These are phyloP conservation scores for Funneliformis mosseae DNA, from an alignment of 192 early-diverging fungal species.

Conservation along the genomic window DNA sequence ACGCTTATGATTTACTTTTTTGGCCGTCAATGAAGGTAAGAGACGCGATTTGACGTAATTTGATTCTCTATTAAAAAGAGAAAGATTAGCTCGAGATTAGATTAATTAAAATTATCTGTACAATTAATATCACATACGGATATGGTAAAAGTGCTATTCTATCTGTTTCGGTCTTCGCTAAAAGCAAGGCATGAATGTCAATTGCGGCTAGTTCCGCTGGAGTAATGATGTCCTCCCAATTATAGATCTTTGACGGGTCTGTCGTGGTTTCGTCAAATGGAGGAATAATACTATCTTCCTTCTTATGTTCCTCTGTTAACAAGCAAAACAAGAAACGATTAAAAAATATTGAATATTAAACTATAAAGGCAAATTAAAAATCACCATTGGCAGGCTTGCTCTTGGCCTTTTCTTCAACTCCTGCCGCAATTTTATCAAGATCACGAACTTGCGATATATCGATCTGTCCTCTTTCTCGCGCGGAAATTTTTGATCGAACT, in stretches of 20 bases:
- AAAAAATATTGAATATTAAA: not conserved
- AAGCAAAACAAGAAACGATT: not conserved
- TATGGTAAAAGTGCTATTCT: conserved; percentile 42
- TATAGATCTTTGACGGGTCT: conserved; percentile 76
- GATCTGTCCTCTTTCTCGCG: conserved; percentile 11
- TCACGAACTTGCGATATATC: not conserved
- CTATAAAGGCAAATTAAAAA: conserved; percentile 5
- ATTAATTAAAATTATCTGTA: not conserved
- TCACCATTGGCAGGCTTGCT: conserved; percentile 61
- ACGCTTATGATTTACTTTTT: conserved; percentile 55
- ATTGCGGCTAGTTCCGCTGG: conserved; percentile 65
- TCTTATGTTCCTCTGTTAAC: conserved; percentile 47
- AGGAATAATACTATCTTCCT: conserved; percentile 73
- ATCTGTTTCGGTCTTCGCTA: conserved; percentile 40
- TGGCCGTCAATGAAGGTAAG: conserved; percentile 39
- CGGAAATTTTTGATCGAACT: conserved; percentile 47
- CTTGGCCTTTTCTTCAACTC: conserved; percentile 34
- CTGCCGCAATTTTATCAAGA: conserved; percentile 44
- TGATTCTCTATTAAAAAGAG: conserved; percentile 32
- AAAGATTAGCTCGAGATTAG: not conserved
- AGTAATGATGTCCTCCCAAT: conserved; percentile 73
- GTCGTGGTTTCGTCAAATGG: conserved; percentile 68
- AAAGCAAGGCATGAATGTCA: conserved; percentile 55
- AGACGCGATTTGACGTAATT: conserved; percentile 49
- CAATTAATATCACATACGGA: conserved; percentile 7